Evolutionary conservation across 805 yeast species (phyloP).

Genomic region (Cyberlindnera xylosilytica): DNA sequence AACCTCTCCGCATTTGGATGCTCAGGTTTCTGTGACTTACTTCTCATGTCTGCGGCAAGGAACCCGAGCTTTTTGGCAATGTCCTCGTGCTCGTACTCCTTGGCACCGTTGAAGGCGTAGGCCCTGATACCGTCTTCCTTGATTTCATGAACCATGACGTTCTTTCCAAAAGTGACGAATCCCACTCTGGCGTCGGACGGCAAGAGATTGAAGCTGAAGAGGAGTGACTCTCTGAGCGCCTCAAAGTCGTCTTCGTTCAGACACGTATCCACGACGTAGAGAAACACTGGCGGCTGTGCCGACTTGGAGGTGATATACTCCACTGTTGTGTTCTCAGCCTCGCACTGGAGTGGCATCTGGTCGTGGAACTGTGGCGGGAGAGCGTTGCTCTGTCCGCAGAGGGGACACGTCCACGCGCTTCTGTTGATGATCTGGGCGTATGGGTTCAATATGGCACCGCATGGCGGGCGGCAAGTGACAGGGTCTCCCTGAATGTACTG

Average conservation of each 20-base stretch:
- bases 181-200: constrained; percentile 58
- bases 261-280: constrained; percentile 58
- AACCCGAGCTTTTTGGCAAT: constrained; percentile 46
- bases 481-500: constrained; percentile 38
- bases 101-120: constrained; percentile 54
- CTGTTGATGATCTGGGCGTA: constrained; percentile 33
- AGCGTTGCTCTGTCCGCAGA: constrained; percentile 48
- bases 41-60: constrained; percentile 32
- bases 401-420: constrained; percentile 51
- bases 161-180: constrained; percentile 55
- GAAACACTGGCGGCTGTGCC: constrained; percentile 36
- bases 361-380: constrained; percentile 36
- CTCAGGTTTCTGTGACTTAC: background rate
- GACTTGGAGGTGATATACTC: constrained; percentile 39
- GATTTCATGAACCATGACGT: constrained; percentile 56
- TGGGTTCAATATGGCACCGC: constrained; percentile 55
- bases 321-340: constrained; percentile 37
- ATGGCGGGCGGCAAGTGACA: constrained; percentile 47
- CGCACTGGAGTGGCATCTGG: constrained; percentile 12
- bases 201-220: constrained; percentile 42
- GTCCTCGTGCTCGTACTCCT: constrained; percentile 45
- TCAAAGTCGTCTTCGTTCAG: constrained; percentile 47
- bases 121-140: constrained; percentile 32
- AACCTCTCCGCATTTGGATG: constrained; percentile 14
- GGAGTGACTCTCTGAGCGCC: constrained; percentile 49